These are phyloP conservation scores for Pyrenochaeta sp. DNA, from an alignment of 2,329 filamentous ascomycete species.

Conservation along the genomic window DNA sequence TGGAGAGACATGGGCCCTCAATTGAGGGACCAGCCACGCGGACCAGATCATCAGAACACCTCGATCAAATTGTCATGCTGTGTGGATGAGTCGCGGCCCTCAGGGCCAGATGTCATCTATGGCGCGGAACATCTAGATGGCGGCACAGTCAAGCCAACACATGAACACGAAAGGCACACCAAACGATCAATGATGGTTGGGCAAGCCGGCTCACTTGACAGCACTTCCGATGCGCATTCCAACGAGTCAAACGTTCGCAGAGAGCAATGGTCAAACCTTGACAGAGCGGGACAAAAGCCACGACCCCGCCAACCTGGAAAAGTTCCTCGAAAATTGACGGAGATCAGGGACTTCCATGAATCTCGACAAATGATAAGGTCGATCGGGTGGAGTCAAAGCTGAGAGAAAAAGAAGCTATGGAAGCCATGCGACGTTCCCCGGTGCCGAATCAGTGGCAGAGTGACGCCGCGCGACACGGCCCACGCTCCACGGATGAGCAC, in stretches of 20 bases:
- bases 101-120: constrained; percentile 6
- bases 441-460: constrained; percentile 42
- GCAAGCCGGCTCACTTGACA: constrained; percentile 17
- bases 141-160: constrained; percentile 15
- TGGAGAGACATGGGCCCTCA: constrained; percentile 12
- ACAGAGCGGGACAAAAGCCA: constrained; percentile 26
- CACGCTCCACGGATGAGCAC: constrained; percentile 31
- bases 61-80: constrained; percentile 16
- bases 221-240: constrained; percentile 9
- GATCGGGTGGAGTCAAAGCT: constrained; percentile 39
- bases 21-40: constrained; percentile 5
- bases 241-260: constrained; percentile 29
- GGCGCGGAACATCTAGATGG: constrained; percentile 15
- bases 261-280: constrained; percentile 21
- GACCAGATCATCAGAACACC: constrained; percentile 9
- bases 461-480: constrained; percentile 29
- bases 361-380: constrained; percentile 46
- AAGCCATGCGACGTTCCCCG: constrained; percentile 51
- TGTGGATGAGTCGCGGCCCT: constrained; percentile 21
- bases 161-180: constrained; percentile 18
- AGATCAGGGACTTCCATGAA: constrained; percentile 46
- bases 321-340: constrained; percentile 36
- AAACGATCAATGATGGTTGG: constrained; percentile 6
- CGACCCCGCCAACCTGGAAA: constrained; percentile 38
- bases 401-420: constrained; percentile 41